These are phyloP conservation scores for Sanghuangporus sanghuang DNA, from an alignment of 1,284 basidiomycete species.

Conservation along the genomic window DNA sequence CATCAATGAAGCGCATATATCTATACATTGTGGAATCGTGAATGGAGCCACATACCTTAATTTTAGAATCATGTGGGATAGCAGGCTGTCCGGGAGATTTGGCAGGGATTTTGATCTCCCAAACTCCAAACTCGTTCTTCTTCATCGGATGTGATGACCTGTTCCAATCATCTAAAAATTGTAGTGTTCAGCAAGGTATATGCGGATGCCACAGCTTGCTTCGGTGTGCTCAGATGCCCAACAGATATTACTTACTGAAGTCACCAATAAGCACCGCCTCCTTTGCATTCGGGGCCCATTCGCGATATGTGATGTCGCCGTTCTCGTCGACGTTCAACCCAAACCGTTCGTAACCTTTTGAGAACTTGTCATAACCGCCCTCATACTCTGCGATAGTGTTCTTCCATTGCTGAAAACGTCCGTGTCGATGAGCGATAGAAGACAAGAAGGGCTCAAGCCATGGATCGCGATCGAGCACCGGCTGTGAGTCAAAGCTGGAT, in stretches of 20 bases:
- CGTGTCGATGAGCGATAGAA: slow-evolving; percentile 69
- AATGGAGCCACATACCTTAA: slow-evolving; percentile 59
- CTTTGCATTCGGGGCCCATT: slow-evolving; percentile 92
- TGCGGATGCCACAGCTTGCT: not conserved
- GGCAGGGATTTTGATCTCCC: slow-evolving; percentile 82
- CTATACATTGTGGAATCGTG: not conserved
- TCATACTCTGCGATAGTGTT: slow-evolving; percentile 70
- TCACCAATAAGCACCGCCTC: slow-evolving; percentile 89
- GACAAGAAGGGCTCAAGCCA: slow-evolving; percentile 76
- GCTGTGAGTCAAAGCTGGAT: slow-evolving; percentile 40
- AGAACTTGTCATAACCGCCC: slow-evolving; percentile 88
- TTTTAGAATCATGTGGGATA: slow-evolving; percentile 91
- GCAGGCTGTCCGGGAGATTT: slow-evolving; percentile 64
- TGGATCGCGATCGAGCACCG: slow-evolving; percentile 56
- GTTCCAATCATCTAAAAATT: slow-evolving; percentile 78
- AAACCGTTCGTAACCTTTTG: slow-evolving; percentile 81
- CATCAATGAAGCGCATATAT: not conserved
- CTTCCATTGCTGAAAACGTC: slow-evolving; percentile 70
- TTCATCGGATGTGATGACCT: slow-evolving; percentile 81
- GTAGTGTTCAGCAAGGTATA: slow-evolving; percentile 12
- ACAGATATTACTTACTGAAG: slow-evolving; percentile 69
- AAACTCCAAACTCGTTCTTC: slow-evolving; percentile 88
- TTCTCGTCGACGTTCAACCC: slow-evolving; percentile 74
- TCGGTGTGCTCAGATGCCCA: not conserved
- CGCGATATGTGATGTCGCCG: slow-evolving; percentile 78